Evolutionary conservation across 179 eudicot genomes (phyloP), one percentile per base, ranked within the genome.

Genomic region (Amaranthus tricolor): DNA sequence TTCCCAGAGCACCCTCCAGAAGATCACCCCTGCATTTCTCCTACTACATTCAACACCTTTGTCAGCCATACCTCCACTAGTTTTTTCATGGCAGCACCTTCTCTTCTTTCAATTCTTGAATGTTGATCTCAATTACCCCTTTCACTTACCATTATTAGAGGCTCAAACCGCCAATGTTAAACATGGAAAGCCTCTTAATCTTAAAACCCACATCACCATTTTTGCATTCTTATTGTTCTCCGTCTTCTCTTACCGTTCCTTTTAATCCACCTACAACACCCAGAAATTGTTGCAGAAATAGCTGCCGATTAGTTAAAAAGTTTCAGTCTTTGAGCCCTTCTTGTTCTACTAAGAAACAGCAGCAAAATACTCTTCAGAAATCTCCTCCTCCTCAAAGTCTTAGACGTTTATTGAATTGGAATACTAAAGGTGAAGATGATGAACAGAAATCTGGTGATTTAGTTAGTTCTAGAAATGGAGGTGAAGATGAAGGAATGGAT

Each of bases 281-380:
- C 11, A 74, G 51, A 31, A 54, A 15, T 67, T 13, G 21, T 67
- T 13, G 21, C 57, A 47, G 54, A 16, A 61, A 61, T 20, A 50
- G 20, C 50, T n/a, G 16, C 13, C 68, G 17, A 70, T 51, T 64
- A 0, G n/a, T 72, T 5, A 65, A 48, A 70, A 61, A 59, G 55
- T 67, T 77, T 64, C 87, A 79, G 17, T 86, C 87, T 76, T 72
- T 90, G 56, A 84, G 57, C 58, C 92, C 97, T 62, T 85, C 90
- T 20, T 89, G 89, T 63, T 89, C 93, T 64, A 89, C 95, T 2
- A 85, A 88, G 76, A 90, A 88, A 72, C 85, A 80, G 40, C 85
- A 83, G 6, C 85, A 85, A 59, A 69, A 70, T 47, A 85, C 92
- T 52, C 86, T 88, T 66, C 80, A 81, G 53, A 89, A 86, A 68